phyloP scores from a whole-genome alignment of 2,329 filamentous ascomycete genomes.

The Microthyrium microscopicum region DNA sequence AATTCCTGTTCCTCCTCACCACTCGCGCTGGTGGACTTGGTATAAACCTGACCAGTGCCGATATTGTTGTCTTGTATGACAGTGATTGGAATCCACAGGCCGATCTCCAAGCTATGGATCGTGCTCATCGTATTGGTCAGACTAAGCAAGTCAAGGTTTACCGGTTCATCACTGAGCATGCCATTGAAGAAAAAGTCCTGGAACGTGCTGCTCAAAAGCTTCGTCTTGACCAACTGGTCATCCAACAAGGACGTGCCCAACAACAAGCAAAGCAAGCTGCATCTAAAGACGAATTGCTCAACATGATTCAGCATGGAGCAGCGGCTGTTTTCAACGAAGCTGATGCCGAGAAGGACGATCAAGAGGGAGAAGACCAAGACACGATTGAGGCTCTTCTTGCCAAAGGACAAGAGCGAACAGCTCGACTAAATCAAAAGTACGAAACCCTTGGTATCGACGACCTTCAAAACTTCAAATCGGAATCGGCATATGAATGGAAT shows the following conservation, averaged over 20 bases:
- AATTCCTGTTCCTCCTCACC: conserved; percentile 89
- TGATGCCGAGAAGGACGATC: conserved; percentile 66
- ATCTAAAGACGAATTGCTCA: conserved; percentile 88
- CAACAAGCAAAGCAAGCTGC: conserved; percentile 68
- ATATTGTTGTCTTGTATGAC: conserved; percentile 92
- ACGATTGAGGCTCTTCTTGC: conserved; percentile 79
- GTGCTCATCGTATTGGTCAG: conserved; percentile 94
- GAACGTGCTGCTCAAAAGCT: conserved; percentile 94
- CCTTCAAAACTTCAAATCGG: conserved; percentile 90
- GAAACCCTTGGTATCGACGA: conserved; percentile 96
- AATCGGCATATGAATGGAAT: conserved; percentile 98
- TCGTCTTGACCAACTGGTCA: conserved; percentile 89
- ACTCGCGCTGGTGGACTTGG: conserved; percentile 90
- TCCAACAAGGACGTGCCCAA: conserved; percentile 91
- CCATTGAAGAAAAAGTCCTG: conserved; percentile 95
- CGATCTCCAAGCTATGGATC: conserved; percentile 96
- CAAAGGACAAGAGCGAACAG: conserved; percentile 76
- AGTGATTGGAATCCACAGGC: conserved; percentile 99
- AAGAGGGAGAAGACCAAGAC: too few species aligned
- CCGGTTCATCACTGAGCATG: conserved; percentile 92
- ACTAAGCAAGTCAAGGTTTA: conserved; percentile 97
- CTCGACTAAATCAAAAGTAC: conserved; percentile 81
- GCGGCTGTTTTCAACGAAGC: conserved; percentile 75
- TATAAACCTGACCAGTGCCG: conserved; percentile 88
- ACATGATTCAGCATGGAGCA: conserved; percentile 98